Base-by-base conservation (phyloP, 2,329 filamentous ascomycete species). In the Huntiella bhutanensis region DNA sequence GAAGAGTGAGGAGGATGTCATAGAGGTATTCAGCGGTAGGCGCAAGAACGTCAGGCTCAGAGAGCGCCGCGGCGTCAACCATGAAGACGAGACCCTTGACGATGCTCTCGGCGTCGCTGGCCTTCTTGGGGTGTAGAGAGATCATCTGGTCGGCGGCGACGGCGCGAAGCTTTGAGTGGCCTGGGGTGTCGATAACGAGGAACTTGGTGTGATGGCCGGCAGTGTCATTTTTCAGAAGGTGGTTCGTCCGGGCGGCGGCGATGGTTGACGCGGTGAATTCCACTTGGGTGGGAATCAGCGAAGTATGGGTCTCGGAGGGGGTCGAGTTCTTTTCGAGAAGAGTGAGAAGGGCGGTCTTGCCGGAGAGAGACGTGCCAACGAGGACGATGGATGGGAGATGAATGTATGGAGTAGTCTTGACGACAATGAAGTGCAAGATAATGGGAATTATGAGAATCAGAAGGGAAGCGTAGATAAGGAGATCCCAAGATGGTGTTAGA, bases 101-200 rank as follows among this genome's bases (percentile, higher is more conserved):
- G 52, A 72, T 71, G 22, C 55, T 57, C 19, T 61, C 61, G 33
- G 56, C 52, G 13, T 61, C 13, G 13, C 37, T 22, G 6, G 45
- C 37, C 41, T 49, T 49, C 45, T 46, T 49, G 33, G 48, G 48
- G 36, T 49, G 46, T 6, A 49, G 48, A 22, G 51, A 47, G 17
- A 51, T 44, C 44, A 62, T 57, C 32, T 56, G 56, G 50, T 53
- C 57, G 48, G 53, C 57, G 3, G 82, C 77, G 53, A 75, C 68
- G 55, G 76, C 72, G 51, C 91, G 83, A 49, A 98, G 75, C 64
- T 98, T 98, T 55, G 85, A 86, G 65, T 98, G 91, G 35, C 91
- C 91, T 0, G 91, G 91, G 1, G 88, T 96, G 64, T 98, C 91
- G 57, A 83, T 65, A 33, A 96, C 66, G 36, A 82, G 66, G 59